Evolutionary conservation across 2,329 filamentous ascomycete species (phyloP), one percentile per base, ranked within the genome.

Genomic region (Ophiostoma sp.): DNA sequence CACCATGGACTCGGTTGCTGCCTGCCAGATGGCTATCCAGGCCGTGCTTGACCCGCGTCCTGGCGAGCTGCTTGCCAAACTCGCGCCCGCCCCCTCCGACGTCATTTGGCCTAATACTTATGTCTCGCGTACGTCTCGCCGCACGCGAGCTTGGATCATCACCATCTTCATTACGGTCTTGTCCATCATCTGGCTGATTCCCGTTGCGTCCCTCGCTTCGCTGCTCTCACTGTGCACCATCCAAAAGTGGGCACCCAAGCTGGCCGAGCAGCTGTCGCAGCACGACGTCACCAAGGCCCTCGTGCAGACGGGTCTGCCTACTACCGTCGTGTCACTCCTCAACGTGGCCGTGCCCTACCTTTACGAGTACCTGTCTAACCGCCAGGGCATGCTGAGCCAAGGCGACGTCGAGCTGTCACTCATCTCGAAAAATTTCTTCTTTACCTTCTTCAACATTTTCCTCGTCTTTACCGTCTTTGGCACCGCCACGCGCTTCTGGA

Each of bases 351-450:
- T 98, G 0, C 97, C 96, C 0, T 98, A 97, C 80, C 85, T 99
- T 0, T 99, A 99, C 83, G 94, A 97, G 78, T 98, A 91, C 85
- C 88, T 99, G 12, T 94, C 95, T 2, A 95, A 95, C 80, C 88
- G 90, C 70, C 96, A 99, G 84, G 96, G 96, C 68, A 97, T 97
- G 91, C 93, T 97, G 70, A 98, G 96, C 0, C 93, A 94, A 78
- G 94, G 94, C 61, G 96, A 99, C 75, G 91, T 99, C 28, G 96
- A 98, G 81, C 87, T 99, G 7, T 98, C 96, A 0, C 87, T 97
- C 61, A 95, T 99, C 76, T 97, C 94, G 71, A 99, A 99, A 84
- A 99, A 98, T 82, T 99, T 98, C 84, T 97, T 98, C 86, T 99
- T 99, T 81, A 95, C 93, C 11, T 99, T 99, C 82, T 98, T 99